Base-by-base conservation (phyloP, 1,284 basidiomycete species). In the Trichosporon ovoides region DNA sequence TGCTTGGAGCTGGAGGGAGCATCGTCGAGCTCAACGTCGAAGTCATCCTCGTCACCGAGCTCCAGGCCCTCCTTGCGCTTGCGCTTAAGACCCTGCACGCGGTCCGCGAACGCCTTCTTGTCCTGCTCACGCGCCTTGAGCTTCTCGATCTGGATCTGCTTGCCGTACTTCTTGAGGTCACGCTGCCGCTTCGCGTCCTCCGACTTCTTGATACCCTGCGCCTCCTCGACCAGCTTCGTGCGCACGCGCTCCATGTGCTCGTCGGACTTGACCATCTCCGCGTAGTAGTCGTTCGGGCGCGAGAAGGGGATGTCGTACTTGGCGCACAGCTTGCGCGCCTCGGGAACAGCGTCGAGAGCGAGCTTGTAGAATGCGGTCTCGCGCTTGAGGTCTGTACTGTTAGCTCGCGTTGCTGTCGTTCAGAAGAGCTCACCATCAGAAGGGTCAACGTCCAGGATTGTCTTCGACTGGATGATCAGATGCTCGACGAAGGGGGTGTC, bases 221-320 rank as follows among this genome's bases (percentile, higher is more conserved):
- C 62, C 75, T 98, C 95, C 75, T 98, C 90, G 24, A 98, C 83
- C 33, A 98, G 80, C 34, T 88, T 85, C 68, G 93, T 88, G 53
- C 96, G 87, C 67, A 98, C 91, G 51, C 91, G 85, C 75, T 97
- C 93, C 96, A 98, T 98, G 79, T 98, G 96, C 20, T 90, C 83
- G 71, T 98, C 96, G 24, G 87, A 88, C 80, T 98, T 98, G 69
- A 98, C 88, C 95, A 98, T 98, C 80, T 98, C 95, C 19, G 95
- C 95, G 70, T 97, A 98, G 77, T 93, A 98, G 79, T 98, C 96
- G 0, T 83, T 69, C 0, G 95, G 95, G n/a, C 96, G 87, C 11
- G 88, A 87, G 78, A 97, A 98, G 1, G 91, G 86, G 64, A 95
- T 82, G 43, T 78, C 77, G 48, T 83, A 82, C 68, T 88, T 86